phyloP scores from a whole-genome alignment of 148 eudicot species.

The Amaranthus hypochondriacus region DNA sequence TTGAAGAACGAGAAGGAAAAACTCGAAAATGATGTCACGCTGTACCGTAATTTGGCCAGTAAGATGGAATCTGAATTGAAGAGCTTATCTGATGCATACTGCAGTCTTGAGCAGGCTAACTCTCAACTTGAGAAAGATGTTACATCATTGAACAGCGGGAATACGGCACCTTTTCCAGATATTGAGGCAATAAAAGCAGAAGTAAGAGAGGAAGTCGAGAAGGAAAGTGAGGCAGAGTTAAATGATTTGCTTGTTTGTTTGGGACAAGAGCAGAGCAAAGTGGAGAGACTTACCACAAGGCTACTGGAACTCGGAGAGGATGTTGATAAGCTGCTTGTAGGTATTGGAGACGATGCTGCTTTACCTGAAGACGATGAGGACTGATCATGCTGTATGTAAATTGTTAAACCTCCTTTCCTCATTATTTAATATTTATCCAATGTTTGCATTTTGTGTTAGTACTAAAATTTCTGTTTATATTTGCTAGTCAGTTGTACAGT shows the following conservation, averaged over 20 bases:
- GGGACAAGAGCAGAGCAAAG: slow-evolving; percentile 97
- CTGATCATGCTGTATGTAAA: slow-evolving; percentile 1
- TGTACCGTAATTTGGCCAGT: slow-evolving; percentile 46
- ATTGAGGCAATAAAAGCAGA: slow-evolving; percentile 68
- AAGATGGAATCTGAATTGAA: slow-evolving; percentile 84
- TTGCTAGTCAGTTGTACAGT: slow-evolving; percentile 16
- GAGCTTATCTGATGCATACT: slow-evolving; percentile 91
- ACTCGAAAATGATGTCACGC: slow-evolving; percentile 57
- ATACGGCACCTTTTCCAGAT: slow-evolving; percentile 38
- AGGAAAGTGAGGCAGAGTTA: slow-evolving; percentile 85
- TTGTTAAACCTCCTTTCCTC: not conserved
- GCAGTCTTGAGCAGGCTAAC: slow-evolving; percentile 84
- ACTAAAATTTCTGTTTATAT: not conserved
- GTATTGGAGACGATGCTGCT: slow-evolving; percentile 72
- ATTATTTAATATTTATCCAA: not conserved
- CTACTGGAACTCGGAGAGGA: slow-evolving; percentile 78
- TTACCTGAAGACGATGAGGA: slow-evolving; percentile 50
- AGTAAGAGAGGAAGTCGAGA: slow-evolving; percentile 81
- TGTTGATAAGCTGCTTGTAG: slow-evolving; percentile 80
- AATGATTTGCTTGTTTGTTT: slow-evolving; percentile 84
- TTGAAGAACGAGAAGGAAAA: slow-evolving; percentile 59
- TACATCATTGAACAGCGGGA: slow-evolving; percentile 51
- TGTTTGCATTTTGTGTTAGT: not conserved
- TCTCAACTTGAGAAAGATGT: slow-evolving; percentile 57
- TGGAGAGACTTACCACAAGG: slow-evolving; percentile 66